Conservation (phyloP, 2,329 filamentous ascomycete species). For the Beauveria bassiana region DNA sequence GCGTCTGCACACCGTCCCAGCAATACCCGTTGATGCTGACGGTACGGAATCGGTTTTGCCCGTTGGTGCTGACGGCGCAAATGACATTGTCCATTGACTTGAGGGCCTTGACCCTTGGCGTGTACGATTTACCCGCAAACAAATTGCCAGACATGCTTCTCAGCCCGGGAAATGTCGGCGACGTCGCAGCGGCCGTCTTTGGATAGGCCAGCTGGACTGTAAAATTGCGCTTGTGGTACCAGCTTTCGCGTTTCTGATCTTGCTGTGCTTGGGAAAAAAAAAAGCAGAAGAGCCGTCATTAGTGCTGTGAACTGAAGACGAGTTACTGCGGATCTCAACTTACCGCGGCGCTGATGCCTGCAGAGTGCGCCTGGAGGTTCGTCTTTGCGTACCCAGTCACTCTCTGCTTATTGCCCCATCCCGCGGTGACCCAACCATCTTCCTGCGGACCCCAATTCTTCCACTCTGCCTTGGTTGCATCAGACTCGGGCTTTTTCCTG, state of each 20-base stretch:
- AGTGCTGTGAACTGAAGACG: not conserved
- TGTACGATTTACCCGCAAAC: not conserved
- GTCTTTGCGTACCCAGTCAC: not conserved
- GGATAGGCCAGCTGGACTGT: not conserved
- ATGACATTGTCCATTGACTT: not conserved
- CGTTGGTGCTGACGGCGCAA: not conserved
- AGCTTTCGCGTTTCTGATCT: not conserved
- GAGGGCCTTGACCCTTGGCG: not conserved
- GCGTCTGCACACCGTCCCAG: not conserved
- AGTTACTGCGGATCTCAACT: not conserved
- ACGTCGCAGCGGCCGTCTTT: not conserved
- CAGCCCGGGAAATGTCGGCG: not conserved
- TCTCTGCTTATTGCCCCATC: not conserved
- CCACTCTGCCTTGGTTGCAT: not conserved
- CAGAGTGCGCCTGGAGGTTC: not conserved
- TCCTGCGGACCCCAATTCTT: not conserved
- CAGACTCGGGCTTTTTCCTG: not conserved
- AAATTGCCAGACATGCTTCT: not conserved
- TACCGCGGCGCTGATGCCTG: not conserved
- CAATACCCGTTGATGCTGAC: not conserved
- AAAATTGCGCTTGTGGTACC: not conserved
- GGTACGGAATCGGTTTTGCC: not conserved
- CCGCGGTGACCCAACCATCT: not conserved
- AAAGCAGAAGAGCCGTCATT: not conserved
- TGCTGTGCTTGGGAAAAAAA: not conserved